These are phyloP conservation scores for Fraxinus pennsylvanica DNA, from an alignment of 257 asterid species.

Conservation along the genomic window DNA sequence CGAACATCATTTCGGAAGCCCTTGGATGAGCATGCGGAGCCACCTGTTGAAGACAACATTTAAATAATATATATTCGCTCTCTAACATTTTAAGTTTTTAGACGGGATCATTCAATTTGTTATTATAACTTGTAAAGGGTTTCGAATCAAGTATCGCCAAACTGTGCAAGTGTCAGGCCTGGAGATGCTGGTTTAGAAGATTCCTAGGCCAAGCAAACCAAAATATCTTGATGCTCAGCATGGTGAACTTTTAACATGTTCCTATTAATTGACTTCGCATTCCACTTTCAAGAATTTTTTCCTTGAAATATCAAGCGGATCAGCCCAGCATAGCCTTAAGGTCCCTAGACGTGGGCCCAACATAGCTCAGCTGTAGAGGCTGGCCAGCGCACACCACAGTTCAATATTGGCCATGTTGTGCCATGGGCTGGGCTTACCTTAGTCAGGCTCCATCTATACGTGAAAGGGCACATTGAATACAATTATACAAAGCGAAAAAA, in stretches of 20 bases:
- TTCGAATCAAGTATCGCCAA: too few relatives aligned
- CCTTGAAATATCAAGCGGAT: not conserved
- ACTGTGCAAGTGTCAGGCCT: too few relatives aligned
- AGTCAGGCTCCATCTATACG: not conserved
- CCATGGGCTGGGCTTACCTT: not conserved
- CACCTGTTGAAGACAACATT: slow-evolving; percentile 1
- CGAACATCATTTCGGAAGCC: slow-evolving; percentile 70
- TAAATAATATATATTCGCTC: not conserved
- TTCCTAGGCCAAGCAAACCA: not conserved
- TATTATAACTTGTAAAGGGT: too few relatives aligned
- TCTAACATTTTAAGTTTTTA: not conserved
- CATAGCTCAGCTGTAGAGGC: not conserved
- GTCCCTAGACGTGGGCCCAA: not conserved
- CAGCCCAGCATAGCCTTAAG: not conserved
- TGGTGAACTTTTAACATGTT: not conserved
- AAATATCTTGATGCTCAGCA: not conserved
- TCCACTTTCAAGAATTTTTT: not conserved
- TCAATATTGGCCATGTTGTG: not conserved
- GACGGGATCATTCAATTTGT: not conserved
- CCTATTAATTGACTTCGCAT: not conserved
- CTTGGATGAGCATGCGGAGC: slow-evolving; percentile 63
- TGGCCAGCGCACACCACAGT: not conserved
- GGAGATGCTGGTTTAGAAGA: not conserved
- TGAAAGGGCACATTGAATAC: not conserved
- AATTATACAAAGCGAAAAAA: too few relatives aligned